Evolutionary conservation across 495 filamentous ascomycete species (phyloP).

Genomic region (Penicillium verhagenii): DNA sequence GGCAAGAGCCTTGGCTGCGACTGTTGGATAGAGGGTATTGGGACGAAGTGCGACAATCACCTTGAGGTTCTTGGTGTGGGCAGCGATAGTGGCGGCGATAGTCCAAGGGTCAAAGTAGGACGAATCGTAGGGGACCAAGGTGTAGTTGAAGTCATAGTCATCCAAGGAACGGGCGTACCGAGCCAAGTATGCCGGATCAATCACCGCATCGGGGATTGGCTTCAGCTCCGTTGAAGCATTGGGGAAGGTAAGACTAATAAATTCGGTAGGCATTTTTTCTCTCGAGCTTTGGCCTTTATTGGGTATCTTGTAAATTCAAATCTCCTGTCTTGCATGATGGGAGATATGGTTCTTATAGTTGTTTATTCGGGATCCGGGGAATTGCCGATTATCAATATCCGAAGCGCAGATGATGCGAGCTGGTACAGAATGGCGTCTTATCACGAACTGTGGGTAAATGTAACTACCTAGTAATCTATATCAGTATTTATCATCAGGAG

Average conservation of each 20-base stretch:
- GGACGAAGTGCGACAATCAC: constrained; percentile 57
- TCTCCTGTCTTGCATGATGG: not conserved
- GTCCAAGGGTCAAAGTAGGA: constrained; percentile 53
- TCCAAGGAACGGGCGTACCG: constrained; percentile 52
- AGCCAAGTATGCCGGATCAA: constrained; percentile 46
- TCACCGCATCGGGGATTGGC: constrained; percentile 43
- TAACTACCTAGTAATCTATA: not conserved
- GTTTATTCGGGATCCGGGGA: not conserved
- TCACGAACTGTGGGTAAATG: not conserved
- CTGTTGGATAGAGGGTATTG: constrained; percentile 55
- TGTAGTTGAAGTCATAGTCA: constrained; percentile 55
- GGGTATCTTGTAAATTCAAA: not conserved
- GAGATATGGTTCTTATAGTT: not conserved
- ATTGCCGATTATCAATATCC: not conserved
- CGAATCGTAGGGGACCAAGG: constrained; percentile 52
- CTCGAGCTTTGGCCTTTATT: too few relatives aligned
- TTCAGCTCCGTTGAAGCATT: constrained; percentile 50
- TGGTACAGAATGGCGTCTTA: not conserved
- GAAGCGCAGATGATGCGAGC: not conserved
- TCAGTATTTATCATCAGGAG: not conserved
- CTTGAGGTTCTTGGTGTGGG: constrained; percentile 52
- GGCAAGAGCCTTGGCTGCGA: constrained; percentile 55
- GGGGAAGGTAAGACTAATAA: constrained; percentile 52
- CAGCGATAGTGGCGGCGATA: constrained; percentile 49
- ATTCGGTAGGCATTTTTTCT: constrained; percentile 54